Conservation (phyloP, 495 filamentous ascomycete genomes). For the Hamigera avellanea region DNA sequence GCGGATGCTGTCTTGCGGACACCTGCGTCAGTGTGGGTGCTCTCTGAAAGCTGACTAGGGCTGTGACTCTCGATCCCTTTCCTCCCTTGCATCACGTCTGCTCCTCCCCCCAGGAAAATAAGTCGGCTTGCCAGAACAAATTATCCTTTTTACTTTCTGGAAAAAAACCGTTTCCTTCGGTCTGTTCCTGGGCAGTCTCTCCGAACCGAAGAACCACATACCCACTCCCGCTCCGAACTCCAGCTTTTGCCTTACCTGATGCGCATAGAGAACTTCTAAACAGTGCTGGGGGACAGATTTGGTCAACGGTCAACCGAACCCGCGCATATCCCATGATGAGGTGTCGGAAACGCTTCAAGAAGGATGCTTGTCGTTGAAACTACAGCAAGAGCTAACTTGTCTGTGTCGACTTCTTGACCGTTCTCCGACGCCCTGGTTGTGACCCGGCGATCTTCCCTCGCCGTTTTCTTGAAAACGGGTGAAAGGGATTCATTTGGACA, state of each 20-base stretch:
- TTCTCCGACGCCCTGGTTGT: neutral
- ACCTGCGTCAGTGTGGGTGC: slow-evolving; percentile 20
- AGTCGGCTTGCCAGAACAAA: too few species aligned
- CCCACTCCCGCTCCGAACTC: neutral
- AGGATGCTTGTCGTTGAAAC: slow-evolving; percentile 32
- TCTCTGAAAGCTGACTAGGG: slow-evolving; percentile 13
- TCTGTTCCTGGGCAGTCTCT: neutral
- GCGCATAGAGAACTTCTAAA: too few species aligned
- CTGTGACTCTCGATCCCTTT: slow-evolving; percentile 16
- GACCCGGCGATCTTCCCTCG: slow-evolving; percentile 3
- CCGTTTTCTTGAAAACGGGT: slow-evolving; percentile 3
- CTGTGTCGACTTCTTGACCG: slow-evolving; percentile 14
- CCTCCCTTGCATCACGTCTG: slow-evolving; percentile 21
- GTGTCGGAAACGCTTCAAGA: slow-evolving; percentile 40
- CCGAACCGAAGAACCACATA: neutral
- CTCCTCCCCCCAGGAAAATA: neutral
- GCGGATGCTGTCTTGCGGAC: slow-evolving; percentile 13
- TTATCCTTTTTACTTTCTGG: neutral
- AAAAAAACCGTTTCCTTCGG: neutral
- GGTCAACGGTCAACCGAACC: slow-evolving; percentile 11
- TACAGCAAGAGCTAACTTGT: slow-evolving; percentile 14
- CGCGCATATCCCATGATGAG: slow-evolving; percentile 32
- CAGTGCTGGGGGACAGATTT: too few species aligned
- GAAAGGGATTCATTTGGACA: neutral
- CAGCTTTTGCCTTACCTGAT: too few species aligned